Conservation (phyloP, 1,284 basidiomycete species). For the Puccinia horiana region DNA sequence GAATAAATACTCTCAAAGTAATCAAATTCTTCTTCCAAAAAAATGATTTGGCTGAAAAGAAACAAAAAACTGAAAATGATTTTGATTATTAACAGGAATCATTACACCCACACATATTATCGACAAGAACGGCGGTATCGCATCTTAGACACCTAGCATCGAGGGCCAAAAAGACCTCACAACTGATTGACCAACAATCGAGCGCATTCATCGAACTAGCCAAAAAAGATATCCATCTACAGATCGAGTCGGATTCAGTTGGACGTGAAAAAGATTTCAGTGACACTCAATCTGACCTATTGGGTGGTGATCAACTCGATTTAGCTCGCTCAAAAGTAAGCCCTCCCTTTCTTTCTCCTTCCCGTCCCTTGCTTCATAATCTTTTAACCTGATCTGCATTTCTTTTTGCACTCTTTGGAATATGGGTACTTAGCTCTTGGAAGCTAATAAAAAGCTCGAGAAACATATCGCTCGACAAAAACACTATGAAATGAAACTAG, state of each 20-base stretch:
- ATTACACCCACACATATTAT: conserved; percentile 21
- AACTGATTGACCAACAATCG: conserved; percentile 23
- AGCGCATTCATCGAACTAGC: background rate
- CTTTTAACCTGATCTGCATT: background rate
- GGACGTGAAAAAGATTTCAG: conserved; percentile 12
- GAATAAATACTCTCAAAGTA: conserved; percentile 14
- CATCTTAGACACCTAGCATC: conserved; percentile 13
- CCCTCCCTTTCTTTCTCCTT: background rate
- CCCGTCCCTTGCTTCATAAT: background rate
- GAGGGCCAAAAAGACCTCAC: conserved; percentile 5
- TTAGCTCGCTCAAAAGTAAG: conserved; percentile 18
- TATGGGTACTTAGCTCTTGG: background rate
- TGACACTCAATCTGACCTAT: conserved; percentile 19
- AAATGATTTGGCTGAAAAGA: background rate
- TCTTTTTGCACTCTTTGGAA: background rate
- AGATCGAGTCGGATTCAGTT: conserved; percentile 21
- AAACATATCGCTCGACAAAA: conserved; percentile 16
- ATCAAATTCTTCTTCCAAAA: background rate
- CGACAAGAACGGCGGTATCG: conserved; percentile 23
- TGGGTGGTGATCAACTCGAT: conserved; percentile 28
- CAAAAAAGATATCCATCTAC: background rate
- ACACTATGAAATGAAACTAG: conserved; percentile 4
- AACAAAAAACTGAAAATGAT: background rate
- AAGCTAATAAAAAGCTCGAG: conserved; percentile 5
- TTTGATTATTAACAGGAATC: conserved; percentile 7